Percentiles rank a stretch among this genome's conserved stretches.
Conservation (phyloP, 2,329 filamentous ascomycete species). For the Colletotrichum sp. region DNA sequence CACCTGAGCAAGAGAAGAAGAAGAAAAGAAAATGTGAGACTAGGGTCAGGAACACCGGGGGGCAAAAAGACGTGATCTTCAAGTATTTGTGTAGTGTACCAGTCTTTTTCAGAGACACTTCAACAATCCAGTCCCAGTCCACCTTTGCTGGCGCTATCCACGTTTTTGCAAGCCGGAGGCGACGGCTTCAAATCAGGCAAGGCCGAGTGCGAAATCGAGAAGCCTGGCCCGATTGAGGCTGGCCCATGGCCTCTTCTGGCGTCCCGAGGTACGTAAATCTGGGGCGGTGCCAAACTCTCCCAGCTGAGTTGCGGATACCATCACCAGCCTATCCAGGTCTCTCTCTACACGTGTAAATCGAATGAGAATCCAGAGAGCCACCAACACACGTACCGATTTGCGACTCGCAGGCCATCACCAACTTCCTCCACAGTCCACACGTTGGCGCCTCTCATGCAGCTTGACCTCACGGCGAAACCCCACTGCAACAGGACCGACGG, state of each 20-base stretch:
- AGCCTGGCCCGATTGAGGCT: background rate
- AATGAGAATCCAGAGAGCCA: background rate
- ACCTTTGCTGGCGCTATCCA: background rate
- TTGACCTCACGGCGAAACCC: constrained; percentile 2
- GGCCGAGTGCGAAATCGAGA: background rate
- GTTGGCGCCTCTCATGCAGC: background rate
- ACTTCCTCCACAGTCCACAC: background rate
- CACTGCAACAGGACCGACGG: background rate
- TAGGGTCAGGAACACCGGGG: background rate
- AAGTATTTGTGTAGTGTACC: background rate
- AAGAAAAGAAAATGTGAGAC: background rate
- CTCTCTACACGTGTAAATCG: background rate
- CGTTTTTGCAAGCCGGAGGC: background rate
- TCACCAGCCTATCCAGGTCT: background rate
- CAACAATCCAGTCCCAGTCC: background rate
- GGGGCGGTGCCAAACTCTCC: constrained; percentile 14
- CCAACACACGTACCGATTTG: background rate
- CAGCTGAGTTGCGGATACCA: background rate
- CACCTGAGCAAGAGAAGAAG: background rate
- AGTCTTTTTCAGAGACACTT: background rate
- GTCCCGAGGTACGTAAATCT: background rate
- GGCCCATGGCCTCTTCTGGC: background rate
- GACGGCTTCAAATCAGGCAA: background rate
- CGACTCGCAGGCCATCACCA: background rate
- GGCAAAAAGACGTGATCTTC: background rate